phyloP scores from a whole-genome alignment of 306 rosid species.

The Sesbania bispinosa region DNA sequence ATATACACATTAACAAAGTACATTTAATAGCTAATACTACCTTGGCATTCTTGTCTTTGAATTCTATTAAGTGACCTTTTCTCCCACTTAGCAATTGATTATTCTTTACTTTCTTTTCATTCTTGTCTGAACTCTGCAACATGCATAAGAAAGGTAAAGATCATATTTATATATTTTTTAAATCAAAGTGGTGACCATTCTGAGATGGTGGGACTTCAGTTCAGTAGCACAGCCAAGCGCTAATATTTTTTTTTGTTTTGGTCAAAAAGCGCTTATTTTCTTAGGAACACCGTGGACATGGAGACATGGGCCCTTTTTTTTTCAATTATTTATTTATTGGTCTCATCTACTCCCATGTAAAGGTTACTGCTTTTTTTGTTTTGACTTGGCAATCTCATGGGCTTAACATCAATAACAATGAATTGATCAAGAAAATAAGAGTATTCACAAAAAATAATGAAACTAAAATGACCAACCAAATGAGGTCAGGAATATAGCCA shows the following conservation, averaged over 20 bases:
- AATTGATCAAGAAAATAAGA: not conserved
- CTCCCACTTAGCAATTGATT: not conserved
- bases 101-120: not conserved
- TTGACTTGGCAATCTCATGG: not conserved
- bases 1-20: conserved; percentile 21
- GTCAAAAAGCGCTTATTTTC: no score
- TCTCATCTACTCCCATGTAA: not conserved
- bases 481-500: not conserved
- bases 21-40: not conserved
- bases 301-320: no score
- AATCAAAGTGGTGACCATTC: conserved; percentile 3
- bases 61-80: not conserved
- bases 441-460: not conserved
- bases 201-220: not conserved
- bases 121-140: conserved; percentile 8
- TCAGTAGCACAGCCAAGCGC: not conserved
- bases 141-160: not conserved
- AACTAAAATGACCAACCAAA: not conserved
- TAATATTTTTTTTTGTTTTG: no score
- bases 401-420: not conserved
- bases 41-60: not conserved
- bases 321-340: no score
- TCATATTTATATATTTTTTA: not conserved
- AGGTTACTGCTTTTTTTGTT: not conserved
- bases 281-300: conserved; percentile 16